A percentile compares a stretch with the other conserved stretches of the same genome.
phyloP scores from a whole-genome alignment of 1,139 yeast genomes.

The Taphrina deformans region DNA sequence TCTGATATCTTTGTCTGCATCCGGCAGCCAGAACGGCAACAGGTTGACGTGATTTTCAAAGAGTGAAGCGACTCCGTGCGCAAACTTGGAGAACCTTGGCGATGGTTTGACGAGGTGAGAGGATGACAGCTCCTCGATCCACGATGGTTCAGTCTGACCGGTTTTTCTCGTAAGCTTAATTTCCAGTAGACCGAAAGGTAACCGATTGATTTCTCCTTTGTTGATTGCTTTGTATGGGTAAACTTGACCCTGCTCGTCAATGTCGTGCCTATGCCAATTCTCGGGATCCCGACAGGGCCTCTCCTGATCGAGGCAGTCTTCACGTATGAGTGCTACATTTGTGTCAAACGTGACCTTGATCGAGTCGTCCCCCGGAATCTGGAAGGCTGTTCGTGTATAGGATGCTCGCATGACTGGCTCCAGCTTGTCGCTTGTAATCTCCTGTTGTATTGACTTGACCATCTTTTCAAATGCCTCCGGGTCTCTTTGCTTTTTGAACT shows the following conservation, averaged over 20 bases:
- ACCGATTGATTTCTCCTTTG: constrained; percentile 80
- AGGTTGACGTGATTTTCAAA: constrained; percentile 69
- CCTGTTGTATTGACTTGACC: constrained; percentile 61
- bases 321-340: constrained; percentile 81
- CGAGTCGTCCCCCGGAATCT: constrained; percentile 94
- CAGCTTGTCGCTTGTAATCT: constrained; percentile 63
- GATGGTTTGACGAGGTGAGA: constrained; percentile 85
- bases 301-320: constrained; percentile 78
- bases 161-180: constrained; percentile 59
- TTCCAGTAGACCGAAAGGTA: constrained; percentile 91
- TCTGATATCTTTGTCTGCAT: constrained; percentile 76
- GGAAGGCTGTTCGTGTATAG: constrained; percentile 92
- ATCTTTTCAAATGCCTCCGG: constrained; percentile 57
- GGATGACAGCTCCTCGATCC: constrained; percentile 85
- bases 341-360: constrained; percentile 88
- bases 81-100: constrained; percentile 84
- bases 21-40: constrained; percentile 93
- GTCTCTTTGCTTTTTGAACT: constrained; percentile 56
- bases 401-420: constrained; percentile 85
- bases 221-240: constrained; percentile 73
- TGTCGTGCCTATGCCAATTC: constrained; percentile 89
- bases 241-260: constrained; percentile 67
- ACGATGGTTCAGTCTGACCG: constrained; percentile 45
- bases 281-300: constrained; percentile 87
- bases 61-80: constrained; percentile 86